phyloP scores from a whole-genome alignment of 805 yeast species.

The Hanseniaspora occidentalis region DNA sequence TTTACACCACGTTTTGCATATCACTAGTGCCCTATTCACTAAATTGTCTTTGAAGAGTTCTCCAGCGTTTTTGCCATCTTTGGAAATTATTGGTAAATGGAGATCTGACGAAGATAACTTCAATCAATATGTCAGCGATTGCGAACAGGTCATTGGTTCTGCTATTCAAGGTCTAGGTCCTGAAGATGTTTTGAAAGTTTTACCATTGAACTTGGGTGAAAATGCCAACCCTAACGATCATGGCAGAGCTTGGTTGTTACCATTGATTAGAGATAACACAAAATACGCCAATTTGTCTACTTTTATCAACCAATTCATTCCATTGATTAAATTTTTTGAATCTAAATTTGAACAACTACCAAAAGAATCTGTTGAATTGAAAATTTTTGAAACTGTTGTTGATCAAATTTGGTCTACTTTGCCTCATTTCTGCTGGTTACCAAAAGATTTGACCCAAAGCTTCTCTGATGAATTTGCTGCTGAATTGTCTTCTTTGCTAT shows the following conservation, averaged over 20 bases:
- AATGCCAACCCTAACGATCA: constrained; percentile 28
- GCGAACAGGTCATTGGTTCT: constrained; percentile 69
- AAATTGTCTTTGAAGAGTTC: constrained; percentile 53
- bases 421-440: constrained; percentile 82
- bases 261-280: constrained; percentile 78
- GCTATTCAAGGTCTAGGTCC: constrained; percentile 81
- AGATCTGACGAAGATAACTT: constrained; percentile 54
- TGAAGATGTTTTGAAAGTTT: constrained; percentile 53
- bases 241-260: constrained; percentile 94
- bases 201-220: constrained; percentile 66
- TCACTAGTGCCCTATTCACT: constrained; percentile 48
- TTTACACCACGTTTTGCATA: constrained; percentile 59
- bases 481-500: constrained; percentile 56
- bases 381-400: constrained; percentile 70
- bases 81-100: constrained; percentile 74
- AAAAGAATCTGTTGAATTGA: constrained; percentile 53
- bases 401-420: constrained; percentile 89
- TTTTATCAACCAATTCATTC: constrained; percentile 53
- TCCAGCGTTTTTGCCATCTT: constrained; percentile 55
- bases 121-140: constrained; percentile 53
- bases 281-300: constrained; percentile 55
- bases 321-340: constrained; percentile 46
- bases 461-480: constrained; percentile 75
- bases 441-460: constrained; percentile 51
- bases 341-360: constrained; percentile 32